phyloP scores from a whole-genome alignment of 805 yeast genomes.

The Candida pseudofarinosa region DNA sequence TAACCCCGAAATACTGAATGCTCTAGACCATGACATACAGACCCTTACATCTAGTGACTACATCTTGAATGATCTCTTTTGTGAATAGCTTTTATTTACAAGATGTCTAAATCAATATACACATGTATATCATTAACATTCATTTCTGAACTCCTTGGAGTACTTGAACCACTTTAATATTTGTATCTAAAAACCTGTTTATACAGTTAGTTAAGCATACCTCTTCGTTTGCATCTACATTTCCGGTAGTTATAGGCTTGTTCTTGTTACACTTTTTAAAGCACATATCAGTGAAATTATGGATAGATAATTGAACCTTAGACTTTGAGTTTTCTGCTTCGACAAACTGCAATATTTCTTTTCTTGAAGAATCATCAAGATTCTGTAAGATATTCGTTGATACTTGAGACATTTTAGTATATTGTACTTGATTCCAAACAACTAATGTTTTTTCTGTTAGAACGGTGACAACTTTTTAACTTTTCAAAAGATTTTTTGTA shows the following conservation, averaged over 20 bases:
- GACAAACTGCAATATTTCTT: conserved; percentile 70
- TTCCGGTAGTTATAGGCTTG: conserved; percentile 40
- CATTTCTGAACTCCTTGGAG: conserved; percentile 32
- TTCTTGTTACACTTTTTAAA: conserved; percentile 75
- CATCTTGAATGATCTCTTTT: not conserved
- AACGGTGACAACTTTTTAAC: not conserved
- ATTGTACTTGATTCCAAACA: not conserved
- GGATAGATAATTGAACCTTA: conserved; percentile 82
- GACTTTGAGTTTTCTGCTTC: conserved; percentile 83
- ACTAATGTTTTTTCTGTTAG: not conserved
- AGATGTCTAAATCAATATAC: not conserved
- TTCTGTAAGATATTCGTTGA: conserved; percentile 33
- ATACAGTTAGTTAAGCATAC: conserved; percentile 76
- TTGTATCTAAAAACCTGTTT: conserved; percentile 82
- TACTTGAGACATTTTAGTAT: conserved; percentile 27
- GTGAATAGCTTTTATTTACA: conserved; percentile 1
- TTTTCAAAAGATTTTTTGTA: not conserved
- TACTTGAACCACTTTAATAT: conserved; percentile 72
- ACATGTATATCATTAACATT: not conserved
- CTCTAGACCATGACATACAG: not conserved
- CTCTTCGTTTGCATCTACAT: conserved; percentile 58
- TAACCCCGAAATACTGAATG: not conserved
- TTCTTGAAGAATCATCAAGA: conserved; percentile 64
- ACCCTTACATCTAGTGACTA: not conserved
- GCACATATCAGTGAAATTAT: conserved; percentile 84